phyloP scores from a whole-genome alignment of 306 rosid species.

The Vigna trinervia region DNA sequence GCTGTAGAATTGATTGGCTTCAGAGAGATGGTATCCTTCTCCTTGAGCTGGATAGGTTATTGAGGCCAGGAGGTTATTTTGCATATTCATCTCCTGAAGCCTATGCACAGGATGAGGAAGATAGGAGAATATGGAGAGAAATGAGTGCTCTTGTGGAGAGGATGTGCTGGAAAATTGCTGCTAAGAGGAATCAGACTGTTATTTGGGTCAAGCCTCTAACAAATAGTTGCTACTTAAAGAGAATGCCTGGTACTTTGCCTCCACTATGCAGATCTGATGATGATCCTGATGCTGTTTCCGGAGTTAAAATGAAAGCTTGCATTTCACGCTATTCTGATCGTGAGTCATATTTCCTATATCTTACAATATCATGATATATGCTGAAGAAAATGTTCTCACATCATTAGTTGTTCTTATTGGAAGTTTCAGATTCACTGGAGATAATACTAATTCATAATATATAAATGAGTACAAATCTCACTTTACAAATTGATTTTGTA shows the following conservation, averaged over 20 bases:
- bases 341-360: constrained; percentile 46
- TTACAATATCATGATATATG: not conserved
- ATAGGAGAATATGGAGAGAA: constrained; percentile 73
- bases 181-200: constrained; percentile 78
- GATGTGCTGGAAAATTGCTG: constrained; percentile 84
- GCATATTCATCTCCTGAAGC: constrained; percentile 86
- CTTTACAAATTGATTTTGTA: no score
- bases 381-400: constrained; percentile 7
- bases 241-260: constrained; percentile 67
- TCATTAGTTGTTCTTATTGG: not conserved
- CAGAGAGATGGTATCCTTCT: constrained; percentile 84
- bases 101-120: constrained; percentile 85
- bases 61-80: constrained; percentile 81
- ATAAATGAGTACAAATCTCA: no score
- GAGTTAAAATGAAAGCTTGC: constrained; percentile 77
- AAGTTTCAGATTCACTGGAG: no score
- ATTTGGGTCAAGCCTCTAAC: constrained; percentile 85
- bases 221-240: constrained; percentile 69
- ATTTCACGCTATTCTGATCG: constrained; percentile 70
- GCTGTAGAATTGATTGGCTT: constrained; percentile 86
- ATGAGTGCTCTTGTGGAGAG: constrained; percentile 73
- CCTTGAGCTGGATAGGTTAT: constrained; percentile 83
- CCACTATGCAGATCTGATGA: constrained; percentile 71
- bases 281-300: constrained; percentile 78
- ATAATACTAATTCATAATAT: no score